Evolutionary conservation across 495 filamentous ascomycete species (phyloP).

Genomic region (Aspergillus saccharolyticus): DNA sequence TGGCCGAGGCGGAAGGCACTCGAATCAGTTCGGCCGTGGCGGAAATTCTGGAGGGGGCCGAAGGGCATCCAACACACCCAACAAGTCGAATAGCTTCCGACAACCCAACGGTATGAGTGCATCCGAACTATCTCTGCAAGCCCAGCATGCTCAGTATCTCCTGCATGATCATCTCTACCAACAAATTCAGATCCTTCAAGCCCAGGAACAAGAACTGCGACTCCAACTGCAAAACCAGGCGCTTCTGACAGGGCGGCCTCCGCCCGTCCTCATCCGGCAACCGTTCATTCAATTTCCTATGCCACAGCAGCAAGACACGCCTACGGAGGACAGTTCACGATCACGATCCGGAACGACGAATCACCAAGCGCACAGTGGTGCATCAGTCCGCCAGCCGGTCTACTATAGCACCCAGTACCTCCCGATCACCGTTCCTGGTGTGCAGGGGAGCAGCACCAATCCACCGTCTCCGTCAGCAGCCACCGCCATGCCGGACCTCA

Average conservation of each 20-base stretch:
- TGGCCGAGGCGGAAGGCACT: slow-evolving; percentile 54
- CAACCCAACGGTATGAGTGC: slow-evolving; percentile 29
- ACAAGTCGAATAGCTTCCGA: slow-evolving; percentile 34
- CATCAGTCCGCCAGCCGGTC: slow-evolving; percentile 39
- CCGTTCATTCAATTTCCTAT: slow-evolving; percentile 42
- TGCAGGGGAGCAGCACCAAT: slow-evolving; percentile 52
- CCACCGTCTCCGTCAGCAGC: slow-evolving; percentile 59
- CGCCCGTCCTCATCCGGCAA: slow-evolving; percentile 44
- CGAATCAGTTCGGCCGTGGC: slow-evolving; percentile 37
- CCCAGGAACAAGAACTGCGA: slow-evolving; percentile 58
- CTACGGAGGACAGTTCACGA: slow-evolving; percentile 37
- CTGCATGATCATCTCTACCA: slow-evolving; percentile 57
- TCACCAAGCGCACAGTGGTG: slow-evolving; percentile 44
- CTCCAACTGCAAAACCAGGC: slow-evolving; percentile 58
- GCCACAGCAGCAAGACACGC: slow-evolving; percentile 36
- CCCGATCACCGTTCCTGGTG: slow-evolving; percentile 36
- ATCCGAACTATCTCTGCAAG: slow-evolving; percentile 42
- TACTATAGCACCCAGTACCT: slow-evolving; percentile 48
- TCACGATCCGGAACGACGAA: slow-evolving; percentile 41
- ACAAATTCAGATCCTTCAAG: slow-evolving; percentile 60
- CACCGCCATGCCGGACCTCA: slow-evolving; percentile 48
- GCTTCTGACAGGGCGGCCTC: slow-evolving; percentile 46
- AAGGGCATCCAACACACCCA: slow-evolving; percentile 50
- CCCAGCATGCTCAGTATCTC: slow-evolving; percentile 48
- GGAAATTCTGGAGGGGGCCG: slow-evolving; percentile 44